Conservation (phyloP, 2,329 filamentous ascomycete genomes). For the Colletotrichum sp. region DNA sequence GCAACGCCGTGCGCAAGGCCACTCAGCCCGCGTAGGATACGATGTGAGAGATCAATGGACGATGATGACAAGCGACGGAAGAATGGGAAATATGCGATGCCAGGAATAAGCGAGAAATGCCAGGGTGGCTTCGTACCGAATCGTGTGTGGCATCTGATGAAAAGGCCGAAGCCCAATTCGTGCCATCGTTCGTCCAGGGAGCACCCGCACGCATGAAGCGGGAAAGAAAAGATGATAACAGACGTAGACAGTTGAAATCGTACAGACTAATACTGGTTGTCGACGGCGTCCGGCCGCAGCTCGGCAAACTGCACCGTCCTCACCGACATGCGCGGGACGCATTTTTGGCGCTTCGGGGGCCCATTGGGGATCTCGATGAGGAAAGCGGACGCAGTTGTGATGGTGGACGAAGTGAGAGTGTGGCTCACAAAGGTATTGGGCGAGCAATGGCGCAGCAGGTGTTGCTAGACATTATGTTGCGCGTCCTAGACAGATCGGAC, state of each 20-base stretch:
- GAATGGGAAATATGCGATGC: not conserved
- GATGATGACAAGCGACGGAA: not conserved
- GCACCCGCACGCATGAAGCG: not conserved
- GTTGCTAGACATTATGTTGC: slow-evolving; percentile 4
- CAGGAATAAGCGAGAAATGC: not conserved
- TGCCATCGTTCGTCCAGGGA: not conserved
- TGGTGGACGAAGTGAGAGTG: not conserved
- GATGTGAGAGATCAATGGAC: not conserved
- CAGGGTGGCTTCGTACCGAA: not conserved
- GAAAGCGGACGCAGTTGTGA: not conserved
- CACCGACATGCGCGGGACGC: not conserved
- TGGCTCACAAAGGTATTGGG: not conserved
- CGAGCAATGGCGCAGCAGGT: slow-evolving; percentile 8
- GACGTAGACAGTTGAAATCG: not conserved
- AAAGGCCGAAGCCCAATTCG: not conserved
- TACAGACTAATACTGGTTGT: not conserved
- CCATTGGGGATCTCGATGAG: not conserved
- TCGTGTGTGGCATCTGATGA: not conserved
- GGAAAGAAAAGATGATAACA: not conserved
- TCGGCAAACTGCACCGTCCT: not conserved
- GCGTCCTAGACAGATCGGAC: not conserved
- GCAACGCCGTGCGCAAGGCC: not conserved
- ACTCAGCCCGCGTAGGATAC: not conserved
- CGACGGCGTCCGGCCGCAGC: not conserved
- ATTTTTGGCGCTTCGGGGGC: not conserved